Percentiles rank a stretch among this genome's conserved stretches.
These are phyloP conservation scores for Lentinula sp. DNA, from an alignment of 768 basidiomycete genomes.

Conservation along the genomic window DNA sequence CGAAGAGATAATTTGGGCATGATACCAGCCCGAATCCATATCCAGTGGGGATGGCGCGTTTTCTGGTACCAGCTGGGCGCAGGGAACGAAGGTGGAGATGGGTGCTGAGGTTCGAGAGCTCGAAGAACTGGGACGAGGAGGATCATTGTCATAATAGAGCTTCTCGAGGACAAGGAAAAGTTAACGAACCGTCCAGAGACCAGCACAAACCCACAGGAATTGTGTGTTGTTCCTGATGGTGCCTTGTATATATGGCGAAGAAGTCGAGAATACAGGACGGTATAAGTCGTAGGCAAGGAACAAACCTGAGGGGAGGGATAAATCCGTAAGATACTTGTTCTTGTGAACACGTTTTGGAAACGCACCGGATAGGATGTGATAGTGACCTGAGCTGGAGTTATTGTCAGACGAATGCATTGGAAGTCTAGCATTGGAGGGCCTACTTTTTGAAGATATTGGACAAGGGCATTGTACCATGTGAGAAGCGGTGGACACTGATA, in stretches of 20 bases:
- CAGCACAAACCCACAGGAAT: conserved; percentile 63
- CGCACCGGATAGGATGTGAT: conserved; percentile 71
- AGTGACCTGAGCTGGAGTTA: conserved; percentile 71
- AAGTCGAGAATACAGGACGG: conserved; percentile 67
- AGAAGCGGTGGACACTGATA: conserved; percentile 86
- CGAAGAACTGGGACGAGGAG: conserved; percentile 52
- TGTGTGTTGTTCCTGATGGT: conserved; percentile 57
- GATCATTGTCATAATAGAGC: not conserved
- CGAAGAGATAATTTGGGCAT: conserved; percentile 94
- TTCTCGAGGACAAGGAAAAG: not conserved
- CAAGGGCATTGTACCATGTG: conserved; percentile 89
- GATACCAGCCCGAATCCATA: conserved; percentile 88
- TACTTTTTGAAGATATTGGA: conserved; percentile 88
- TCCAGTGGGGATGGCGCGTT: conserved; percentile 84
- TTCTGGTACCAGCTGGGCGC: conserved; percentile 73
- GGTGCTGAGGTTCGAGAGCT: conserved; percentile 78
- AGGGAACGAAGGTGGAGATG: conserved; percentile 81
- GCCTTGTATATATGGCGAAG: conserved; percentile 54
- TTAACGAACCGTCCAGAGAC: conserved; percentile 68
- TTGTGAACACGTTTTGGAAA: not conserved
- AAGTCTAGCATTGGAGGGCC: conserved; percentile 9
- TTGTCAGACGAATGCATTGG: not conserved
- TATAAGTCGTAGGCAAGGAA: conserved; percentile 78
- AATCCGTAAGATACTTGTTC: not conserved
- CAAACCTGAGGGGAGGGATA: conserved; percentile 39